Evolutionary conservation across 371 early-diverging fungal species (phyloP).

Genomic region (Zychaea mexicana): DNA sequence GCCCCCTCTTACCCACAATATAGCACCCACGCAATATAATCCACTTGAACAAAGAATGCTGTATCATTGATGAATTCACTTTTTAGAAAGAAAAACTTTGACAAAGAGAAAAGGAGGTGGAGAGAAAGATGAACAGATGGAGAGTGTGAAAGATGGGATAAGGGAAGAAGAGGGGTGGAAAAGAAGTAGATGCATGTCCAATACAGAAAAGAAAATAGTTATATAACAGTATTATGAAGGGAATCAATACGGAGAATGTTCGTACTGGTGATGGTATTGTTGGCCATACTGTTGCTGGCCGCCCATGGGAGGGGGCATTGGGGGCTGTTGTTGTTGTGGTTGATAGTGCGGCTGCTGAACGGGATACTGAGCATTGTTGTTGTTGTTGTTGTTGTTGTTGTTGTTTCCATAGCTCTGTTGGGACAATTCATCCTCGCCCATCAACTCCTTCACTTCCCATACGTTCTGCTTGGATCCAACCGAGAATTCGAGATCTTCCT

Average conservation of each 20-base stretch:
- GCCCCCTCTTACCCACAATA: no score
- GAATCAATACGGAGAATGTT: constrained; percentile 12
- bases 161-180: constrained; percentile 6
- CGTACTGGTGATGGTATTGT: constrained; percentile 24
- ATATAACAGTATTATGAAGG: constrained; percentile 3
- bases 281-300: constrained; percentile 21
- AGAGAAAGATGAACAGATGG: background rate
- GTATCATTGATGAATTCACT: no score
- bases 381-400: constrained; percentile 12
- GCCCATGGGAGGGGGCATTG: constrained; percentile 15
- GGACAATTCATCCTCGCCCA: constrained; percentile 46
- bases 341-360: constrained; percentile 22
- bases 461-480: constrained; percentile 84
- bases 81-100: background rate
- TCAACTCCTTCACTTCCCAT: constrained; percentile 88
- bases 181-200: background rate
- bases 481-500: constrained; percentile 93
- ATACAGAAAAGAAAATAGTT: constrained; percentile 5
- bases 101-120: background rate
- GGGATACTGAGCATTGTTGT: constrained; percentile 3
- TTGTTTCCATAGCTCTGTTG: constrained; percentile 16
- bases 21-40: no score
- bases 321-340: constrained; percentile 14
- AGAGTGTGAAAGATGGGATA: background rate
- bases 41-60: no score